phyloP scores from a whole-genome alignment of 1,284 basidiomycete species.

The Cronartium quercuum region DNA sequence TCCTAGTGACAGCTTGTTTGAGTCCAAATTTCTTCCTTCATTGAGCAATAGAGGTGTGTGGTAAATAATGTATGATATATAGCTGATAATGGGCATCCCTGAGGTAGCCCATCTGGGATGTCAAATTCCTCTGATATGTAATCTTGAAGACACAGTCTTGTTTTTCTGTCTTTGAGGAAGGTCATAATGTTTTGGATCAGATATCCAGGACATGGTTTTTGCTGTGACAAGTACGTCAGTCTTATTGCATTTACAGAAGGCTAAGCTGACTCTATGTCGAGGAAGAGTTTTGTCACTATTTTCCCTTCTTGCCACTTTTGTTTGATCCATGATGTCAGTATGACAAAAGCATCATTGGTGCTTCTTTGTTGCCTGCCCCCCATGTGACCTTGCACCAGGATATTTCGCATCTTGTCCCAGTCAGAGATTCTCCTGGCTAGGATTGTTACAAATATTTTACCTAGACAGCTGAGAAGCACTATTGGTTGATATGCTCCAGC shows the following conservation, averaged over 20 bases:
- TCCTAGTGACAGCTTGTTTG: too few species aligned
- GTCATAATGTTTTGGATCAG: background rate
- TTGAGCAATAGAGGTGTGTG: background rate
- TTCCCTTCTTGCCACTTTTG: background rate
- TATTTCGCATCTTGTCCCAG: background rate
- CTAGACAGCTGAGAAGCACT: background rate
- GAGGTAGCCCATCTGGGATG: background rate
- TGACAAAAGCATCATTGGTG: background rate
- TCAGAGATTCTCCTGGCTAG: background rate
- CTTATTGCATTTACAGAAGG: background rate
- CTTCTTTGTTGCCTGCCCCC: background rate
- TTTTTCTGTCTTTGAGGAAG: background rate
- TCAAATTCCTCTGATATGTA: background rate
- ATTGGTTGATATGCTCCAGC: conserved; percentile 1
- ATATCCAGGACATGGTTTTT: background rate
- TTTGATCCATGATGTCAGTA: background rate
- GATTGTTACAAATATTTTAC: background rate
- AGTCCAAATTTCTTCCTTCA: too few species aligned
- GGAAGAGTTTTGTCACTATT: background rate
- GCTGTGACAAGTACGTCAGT: background rate
- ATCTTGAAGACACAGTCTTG: background rate
- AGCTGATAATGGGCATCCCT: conserved; percentile 5
- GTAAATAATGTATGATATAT: background rate
- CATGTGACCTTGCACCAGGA: background rate
- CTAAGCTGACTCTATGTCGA: background rate